Percentiles rank a stretch among this genome's conserved stretches.
Evolutionary conservation across 2,329 filamentous ascomycete species (phyloP).

Genomic region (Graphium sp.): DNA sequence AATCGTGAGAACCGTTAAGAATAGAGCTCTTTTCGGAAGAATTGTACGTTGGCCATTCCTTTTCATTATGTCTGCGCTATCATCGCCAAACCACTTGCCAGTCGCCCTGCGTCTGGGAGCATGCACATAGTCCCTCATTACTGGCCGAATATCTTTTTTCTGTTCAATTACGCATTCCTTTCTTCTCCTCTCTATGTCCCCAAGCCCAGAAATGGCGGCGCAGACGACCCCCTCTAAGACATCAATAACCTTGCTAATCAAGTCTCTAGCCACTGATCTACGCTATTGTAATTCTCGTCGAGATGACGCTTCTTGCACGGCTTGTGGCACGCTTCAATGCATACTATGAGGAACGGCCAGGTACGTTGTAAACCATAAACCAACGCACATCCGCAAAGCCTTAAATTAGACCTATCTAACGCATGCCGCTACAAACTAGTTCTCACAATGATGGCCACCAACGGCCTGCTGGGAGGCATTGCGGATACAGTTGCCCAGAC

Average conservation of each 20-base stretch:
- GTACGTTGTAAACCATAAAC: no score
- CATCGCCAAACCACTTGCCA: constrained; percentile 3
- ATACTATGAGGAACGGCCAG: constrained; percentile 81
- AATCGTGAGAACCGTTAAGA: constrained; percentile 48
- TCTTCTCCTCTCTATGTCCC: not conserved
- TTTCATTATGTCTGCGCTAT: constrained; percentile 2
- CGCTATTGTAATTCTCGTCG: constrained; percentile 66
- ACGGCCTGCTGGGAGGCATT: constrained; percentile 85
- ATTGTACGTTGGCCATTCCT: constrained; percentile 38
- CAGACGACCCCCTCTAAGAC: not conserved
- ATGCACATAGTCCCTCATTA: no score
- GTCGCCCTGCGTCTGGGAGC: not conserved
- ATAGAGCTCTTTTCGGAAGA: constrained; percentile 56
- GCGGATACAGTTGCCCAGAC: constrained; percentile 93
- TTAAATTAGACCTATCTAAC: constrained; percentile 2
- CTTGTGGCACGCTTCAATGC: constrained; percentile 78
- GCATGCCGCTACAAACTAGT: constrained; percentile 29
- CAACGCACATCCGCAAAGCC: not conserved
- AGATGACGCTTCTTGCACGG: constrained; percentile 74
- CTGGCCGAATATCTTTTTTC: not conserved
- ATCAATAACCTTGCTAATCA: constrained; percentile 4
- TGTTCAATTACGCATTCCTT: not conserved
- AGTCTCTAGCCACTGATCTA: constrained; percentile 65
- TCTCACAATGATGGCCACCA: constrained; percentile 97
- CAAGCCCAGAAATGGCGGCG: not conserved